Evolutionary conservation across 441 rosid genomes (phyloP), one percentile per base, ranked within the genome.

Genomic region (Euphorbia celastroides): DNA sequence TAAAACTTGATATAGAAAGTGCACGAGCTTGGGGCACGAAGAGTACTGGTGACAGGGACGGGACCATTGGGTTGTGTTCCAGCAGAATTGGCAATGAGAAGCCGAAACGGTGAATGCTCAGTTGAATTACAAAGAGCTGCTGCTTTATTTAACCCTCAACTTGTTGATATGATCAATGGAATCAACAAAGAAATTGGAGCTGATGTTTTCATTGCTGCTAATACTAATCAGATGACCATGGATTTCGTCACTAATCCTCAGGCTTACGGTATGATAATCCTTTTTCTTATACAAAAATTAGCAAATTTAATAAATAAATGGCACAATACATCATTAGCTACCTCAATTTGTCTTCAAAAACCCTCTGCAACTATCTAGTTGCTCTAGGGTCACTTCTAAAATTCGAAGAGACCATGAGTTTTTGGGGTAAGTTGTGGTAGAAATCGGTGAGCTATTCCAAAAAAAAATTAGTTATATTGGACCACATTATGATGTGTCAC

Each of bases 1-100:
- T n/a, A n/a, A n/a, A n/a, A n/a, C n/a, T n/a, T 34, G 9, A 44
- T 62, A 67, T 75, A 93, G 96, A 89, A 73, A 65, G 65, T 86
- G 7, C 79, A 93, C 32, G 81, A 85, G 44, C 38, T 91, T 67
- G 96, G 98, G 30, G 98, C 88, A 19, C 79, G 90, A 3, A 73
- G 95, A 70, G 90, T 93, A 55, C 59, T 93, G 66, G 97, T 93
- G 72, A 89, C 96, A 0, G 97, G 97, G 0, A 93, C 96, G 0
- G 98, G 98, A 52, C 97, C 97, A 6, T 13, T 93, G 55, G 97
- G 97, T 1, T 93, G 97, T 56, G 93, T 82, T 23, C 97, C 96
- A 0, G 95, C 97, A 0, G 98, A 90, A 59, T 65, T 83, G 38
- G 98, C 96, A 19, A 60, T 65, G 75, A 83, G 77, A 58, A 74